Conservation (phyloP, 805 yeast species). For the Gaillardinia entomophila region DNA sequence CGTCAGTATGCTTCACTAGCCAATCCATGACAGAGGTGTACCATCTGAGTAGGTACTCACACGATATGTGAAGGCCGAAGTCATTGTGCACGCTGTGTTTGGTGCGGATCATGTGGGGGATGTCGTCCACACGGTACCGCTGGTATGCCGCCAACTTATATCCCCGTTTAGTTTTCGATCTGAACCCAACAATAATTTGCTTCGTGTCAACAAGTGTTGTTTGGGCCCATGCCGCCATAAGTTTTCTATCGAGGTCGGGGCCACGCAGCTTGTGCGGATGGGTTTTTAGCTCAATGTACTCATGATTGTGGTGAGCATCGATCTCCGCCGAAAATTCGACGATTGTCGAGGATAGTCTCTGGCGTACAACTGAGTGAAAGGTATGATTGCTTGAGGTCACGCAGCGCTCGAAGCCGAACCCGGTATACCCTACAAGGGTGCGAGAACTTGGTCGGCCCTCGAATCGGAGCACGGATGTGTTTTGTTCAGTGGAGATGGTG, state of each 20-base stretch:
- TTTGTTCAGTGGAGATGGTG: too few species aligned
- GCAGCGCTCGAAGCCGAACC: constrained; percentile 16
- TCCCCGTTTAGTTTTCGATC: constrained; percentile 6
- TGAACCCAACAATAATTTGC: constrained; percentile 11
- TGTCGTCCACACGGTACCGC: constrained; percentile 5
- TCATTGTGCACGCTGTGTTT: constrained; percentile 4
- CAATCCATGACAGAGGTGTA: constrained; percentile 9
- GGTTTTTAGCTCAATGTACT: constrained; percentile 20
- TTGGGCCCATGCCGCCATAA: constrained; percentile 13
- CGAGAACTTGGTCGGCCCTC: constrained; percentile 3
- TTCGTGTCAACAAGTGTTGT: constrained; percentile 11
- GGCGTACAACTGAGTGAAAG: too few species aligned
- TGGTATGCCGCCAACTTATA: constrained; percentile 9
- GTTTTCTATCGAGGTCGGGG: constrained; percentile 4
- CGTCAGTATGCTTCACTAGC: constrained; percentile 2
- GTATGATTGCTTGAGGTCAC: constrained; percentile 3
- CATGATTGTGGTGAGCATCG: constrained; percentile 10
- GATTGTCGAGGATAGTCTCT: too few species aligned
- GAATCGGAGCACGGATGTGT: too few species aligned
- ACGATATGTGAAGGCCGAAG: constrained; percentile 3
- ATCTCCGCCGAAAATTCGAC: constrained; percentile 18
- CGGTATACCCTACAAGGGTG: constrained; percentile 12
- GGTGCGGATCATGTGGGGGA: constrained; percentile 2
- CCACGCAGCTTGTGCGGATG: constrained; percentile 5
- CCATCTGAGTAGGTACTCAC: constrained; percentile 10